Conservation (phyloP, 2,329 filamentous ascomycete species). For the Fusarium oligoseptatum region DNA sequence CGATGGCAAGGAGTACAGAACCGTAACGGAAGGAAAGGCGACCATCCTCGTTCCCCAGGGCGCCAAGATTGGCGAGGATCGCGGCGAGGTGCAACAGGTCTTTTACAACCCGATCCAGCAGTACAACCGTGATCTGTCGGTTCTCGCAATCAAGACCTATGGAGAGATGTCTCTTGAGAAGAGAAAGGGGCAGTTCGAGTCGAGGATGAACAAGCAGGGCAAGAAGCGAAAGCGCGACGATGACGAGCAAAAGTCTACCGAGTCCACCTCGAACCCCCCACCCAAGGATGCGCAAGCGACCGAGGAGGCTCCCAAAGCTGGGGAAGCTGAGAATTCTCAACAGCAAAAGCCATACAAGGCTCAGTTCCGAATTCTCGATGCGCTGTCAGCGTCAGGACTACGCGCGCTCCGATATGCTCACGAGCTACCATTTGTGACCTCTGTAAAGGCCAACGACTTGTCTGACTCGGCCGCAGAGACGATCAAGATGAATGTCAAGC, state of each 20-base stretch:
- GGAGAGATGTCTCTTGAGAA: constrained; percentile 73
- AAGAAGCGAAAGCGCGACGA: constrained; percentile 63
- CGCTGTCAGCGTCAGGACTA: constrained; percentile 92
- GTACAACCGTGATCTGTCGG: constrained; percentile 96
- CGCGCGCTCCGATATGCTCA: constrained; percentile 91
- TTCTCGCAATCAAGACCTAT: constrained; percentile 91
- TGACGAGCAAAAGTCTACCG: constrained; percentile 47
- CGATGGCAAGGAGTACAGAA: constrained; percentile 64
- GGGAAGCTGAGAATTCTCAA: constrained; percentile 31
- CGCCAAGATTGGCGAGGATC: constrained; percentile 61
- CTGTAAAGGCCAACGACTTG: constrained; percentile 90
- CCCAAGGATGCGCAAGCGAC: constrained; percentile 26
- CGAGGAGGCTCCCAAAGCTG: constrained; percentile 27
- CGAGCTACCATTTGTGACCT: constrained; percentile 87
- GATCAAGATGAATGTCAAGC: constrained; percentile 85
- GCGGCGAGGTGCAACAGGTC: constrained; percentile 79
- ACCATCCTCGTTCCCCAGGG: constrained; percentile 67
- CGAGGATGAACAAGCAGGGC: constrained; percentile 55
- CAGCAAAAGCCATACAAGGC: constrained; percentile 52
- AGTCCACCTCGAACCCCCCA: constrained; percentile 13
- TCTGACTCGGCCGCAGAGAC: constrained; percentile 81
- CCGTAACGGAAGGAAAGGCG: constrained; percentile 69
- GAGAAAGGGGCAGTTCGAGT: constrained; percentile 58
- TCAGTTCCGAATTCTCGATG: constrained; percentile 89
- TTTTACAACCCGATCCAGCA: constrained; percentile 99